Evolutionary conservation across 2,329 filamentous ascomycete species (phyloP), one percentile per base, ranked within the genome.

Genomic region (Talaromyces rugulosus): DNA sequence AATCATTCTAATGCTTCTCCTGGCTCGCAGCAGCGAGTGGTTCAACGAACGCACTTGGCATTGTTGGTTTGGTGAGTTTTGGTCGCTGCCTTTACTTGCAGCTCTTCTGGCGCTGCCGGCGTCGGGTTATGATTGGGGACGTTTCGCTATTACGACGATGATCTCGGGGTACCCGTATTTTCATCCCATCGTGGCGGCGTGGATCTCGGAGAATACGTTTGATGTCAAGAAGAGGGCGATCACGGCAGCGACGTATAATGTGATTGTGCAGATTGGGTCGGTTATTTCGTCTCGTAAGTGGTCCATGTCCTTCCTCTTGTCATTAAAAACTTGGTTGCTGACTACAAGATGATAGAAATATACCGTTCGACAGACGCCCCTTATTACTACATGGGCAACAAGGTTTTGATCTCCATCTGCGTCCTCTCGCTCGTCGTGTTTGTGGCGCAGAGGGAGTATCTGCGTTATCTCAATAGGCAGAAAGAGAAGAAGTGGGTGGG

Each of bases 371-470:
- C 76, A 65, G 83, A 85, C 58, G 69, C 72, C 0, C 82, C 82
- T 0, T 84, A 83, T 68, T 85, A 84, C 69, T 81, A 83, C 65
- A 75, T 66, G 12, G 83, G 84, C 3, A 85, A 86, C 71, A 81
- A 75, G 11, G 79, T 85, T 8, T 75, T 84, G 51, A 76, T 86
- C 4, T 77, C 80, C 0, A 81, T 86, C 50, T 78, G 81, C 27
- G 78, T 74, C 0, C 71, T 84, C 2, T 72, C 78, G 0, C 67
- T 86, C 11, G 72, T 79, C 0, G 68, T 78, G 0, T 83, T 85
- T 52, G 16, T 85, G 34, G 70, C 70, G 1, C 81, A 84, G 67
- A 74, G 82, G 16, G 71, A 79, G 62, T 78, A 75, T 36, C 70
- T 84, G 50, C 66, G 77, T 4, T 68, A 72, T 23, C 66, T 82